Evolutionary conservation across 768 basidiomycete genomes (phyloP), one percentile per base, ranked within the genome.

Genomic region (Tulasnella sp.): DNA sequence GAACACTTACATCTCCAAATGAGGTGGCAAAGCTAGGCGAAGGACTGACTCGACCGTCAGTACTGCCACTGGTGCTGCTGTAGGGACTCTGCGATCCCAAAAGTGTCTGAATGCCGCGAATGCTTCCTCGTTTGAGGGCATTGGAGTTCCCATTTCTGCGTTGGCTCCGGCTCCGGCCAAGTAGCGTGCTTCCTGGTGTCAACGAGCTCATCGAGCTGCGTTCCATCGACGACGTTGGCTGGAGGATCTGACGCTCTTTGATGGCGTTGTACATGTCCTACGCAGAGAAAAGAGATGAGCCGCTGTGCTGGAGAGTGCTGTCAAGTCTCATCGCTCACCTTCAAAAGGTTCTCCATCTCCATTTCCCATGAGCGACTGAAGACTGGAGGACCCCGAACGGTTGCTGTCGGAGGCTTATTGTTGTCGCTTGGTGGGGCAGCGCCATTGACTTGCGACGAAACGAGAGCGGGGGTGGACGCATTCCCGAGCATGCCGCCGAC

Each of bases 251-350:
- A 82, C 96, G 94, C 56, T 88, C 90, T 86, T 97, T 96, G 86
- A 99, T 92, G 10, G 96, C 92, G 82, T 88, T 90, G 87, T 96
- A 99, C 89, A 99, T 97, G 83, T 99, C 98, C 94, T 97, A 81
- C 1, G 36, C 21, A 27, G n/a, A 27, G n/a, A 34, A 44, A 39
- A 38, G n/a, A 3, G 39, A 73, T 79, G 31, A 80, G 19, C 24
- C 31, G 9, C 12, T 71, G 72, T 4, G 14, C n/a, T 39, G 19
- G 24, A 19, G n/a, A 27, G 7, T 14, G 34, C 31, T 27, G 52
- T 40, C 27, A 75, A 19, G 5, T 73, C 38, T 1, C 2, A 16
- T 3, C 24, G 72, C 86, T 56, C 71, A 94, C 95, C 89, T 95
- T 97, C 81, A 99, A 89, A 81, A 94, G 83, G 79, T 82, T 88